Evolutionary conservation across 2,329 filamentous ascomycete genomes (phyloP), one percentile per base, ranked within the genome.

Genomic region (Fusarium burgessii): DNA sequence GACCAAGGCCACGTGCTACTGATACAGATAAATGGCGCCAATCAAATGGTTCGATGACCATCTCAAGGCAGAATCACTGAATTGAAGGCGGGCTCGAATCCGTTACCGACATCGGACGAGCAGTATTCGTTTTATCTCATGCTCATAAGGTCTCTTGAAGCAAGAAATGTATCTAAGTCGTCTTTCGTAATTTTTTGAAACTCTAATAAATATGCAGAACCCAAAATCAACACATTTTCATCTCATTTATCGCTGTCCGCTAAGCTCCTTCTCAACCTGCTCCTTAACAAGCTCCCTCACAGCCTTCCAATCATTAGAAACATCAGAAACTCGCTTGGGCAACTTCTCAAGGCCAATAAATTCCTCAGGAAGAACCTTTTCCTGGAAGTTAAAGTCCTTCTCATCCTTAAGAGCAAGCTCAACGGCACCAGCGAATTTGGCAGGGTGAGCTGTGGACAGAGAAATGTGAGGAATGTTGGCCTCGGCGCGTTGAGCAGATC

Each of bases 391-490:
- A 76, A 97, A 98, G 2, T 87, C 90, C n/a, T 87, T 80, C 78
- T 93, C 86, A 12, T 88, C 88, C 70, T 90, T 87, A 65, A 98
- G 84, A 0, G 95, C 94, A 50, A 92, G 76, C 74, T 95, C 92
- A 3, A 99, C 95, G 0, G 95, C 95, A 35, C 89, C 89, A 1
- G 92, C 90, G 78, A 99, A 99, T 82, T 99, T 99, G 68, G 95
- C 96, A 1, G 96, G 95, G 81, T 99, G 96, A 5, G 96, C 96
- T 4, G 96, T 99, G 3, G 95, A 93, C 5, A 99, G 89, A 2
- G 94, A 91, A 76, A 99, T 92, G 80, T 97, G 92, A n/a, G 82
- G 85, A 56, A 91, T 82, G 18, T 84, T 83, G 5, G 85, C 79
- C 32, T 82, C 82, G 1, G 84, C 80, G 15, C 89, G 85, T 45